Evolutionary conservation across 331 rosid genomes (phyloP), one percentile per base, ranked within the genome.

Genomic region (Pyracantha coccinea): DNA sequence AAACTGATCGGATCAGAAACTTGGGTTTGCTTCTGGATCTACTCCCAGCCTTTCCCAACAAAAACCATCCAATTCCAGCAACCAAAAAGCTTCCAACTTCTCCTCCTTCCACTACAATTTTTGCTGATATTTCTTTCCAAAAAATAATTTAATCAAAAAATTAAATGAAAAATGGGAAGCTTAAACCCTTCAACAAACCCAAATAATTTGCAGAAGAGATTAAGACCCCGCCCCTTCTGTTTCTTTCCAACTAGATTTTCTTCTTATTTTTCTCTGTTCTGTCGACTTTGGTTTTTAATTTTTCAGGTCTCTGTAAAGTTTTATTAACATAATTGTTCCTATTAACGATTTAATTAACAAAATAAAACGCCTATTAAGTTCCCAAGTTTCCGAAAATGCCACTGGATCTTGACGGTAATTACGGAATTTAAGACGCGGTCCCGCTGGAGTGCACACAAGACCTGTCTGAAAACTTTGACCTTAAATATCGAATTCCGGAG

Each of bases 1-100:
- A 50, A 81, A 69, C 78, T 85, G 87, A 84, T 92, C 88, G 7
- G 91, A 90, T 89, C 93, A 85, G 87, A 83, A 61, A 15, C 84
- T 71, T 47, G 78, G 86, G 78, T 72, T 25, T 82, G 83, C 78
- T 87, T 63, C 52, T 69, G 85, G 90, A 89, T 91, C 96, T 75
- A 86, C 90, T 81, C 67, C 76, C 75, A 76, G 70, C 45, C 73
- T 74, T 70, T 28, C 68, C 77, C 81, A 83, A 83, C 16, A 75
- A 35, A 60, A 57, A 75, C 80, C 81, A 77, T 72, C 81, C 84
- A 78, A 78, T 77, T 65, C 73, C 63, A 75, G 74, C 80, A 58
- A 52, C 65, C 64, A 64, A 50, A 65, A 80, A 76, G 59, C 66
- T 69, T 72, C 66, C 69, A 69, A 85, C 86, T 80, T 71, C 28